Evolutionary conservation across 1,284 basidiomycete genomes (phyloP).

Genomic region (Apiotrichum laibachii): DNA sequence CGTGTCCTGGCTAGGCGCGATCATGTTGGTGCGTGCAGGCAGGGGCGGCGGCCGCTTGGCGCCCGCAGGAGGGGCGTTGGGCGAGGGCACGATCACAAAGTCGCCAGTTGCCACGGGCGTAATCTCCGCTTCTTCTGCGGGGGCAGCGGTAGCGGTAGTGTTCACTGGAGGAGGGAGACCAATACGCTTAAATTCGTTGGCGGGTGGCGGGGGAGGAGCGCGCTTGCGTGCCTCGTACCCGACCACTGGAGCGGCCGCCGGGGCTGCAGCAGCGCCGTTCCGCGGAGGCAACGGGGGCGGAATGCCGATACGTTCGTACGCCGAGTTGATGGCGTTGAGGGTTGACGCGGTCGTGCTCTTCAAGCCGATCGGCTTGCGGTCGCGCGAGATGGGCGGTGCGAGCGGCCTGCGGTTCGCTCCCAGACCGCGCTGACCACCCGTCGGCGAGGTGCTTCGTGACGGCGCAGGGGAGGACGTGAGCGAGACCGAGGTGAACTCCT

Average conservation of each 20-base stretch:
- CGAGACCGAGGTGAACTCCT: slow-evolving; percentile 21
- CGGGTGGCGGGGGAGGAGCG: slow-evolving; percentile 15
- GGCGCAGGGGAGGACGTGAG: slow-evolving; percentile 8
- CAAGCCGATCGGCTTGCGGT: slow-evolving; percentile 9
- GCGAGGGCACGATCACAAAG: slow-evolving; percentile 37
- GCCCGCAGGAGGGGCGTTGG: not conserved
- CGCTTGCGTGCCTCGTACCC: slow-evolving; percentile 15
- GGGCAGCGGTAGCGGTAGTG: not conserved
- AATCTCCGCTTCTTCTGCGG: slow-evolving; percentile 13
- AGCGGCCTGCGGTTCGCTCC: slow-evolving; percentile 3
- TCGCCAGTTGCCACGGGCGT: slow-evolving; percentile 43
- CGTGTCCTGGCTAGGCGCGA: not conserved
- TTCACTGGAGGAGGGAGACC: slow-evolving; percentile 8
- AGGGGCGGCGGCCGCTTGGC: slow-evolving; percentile 4
- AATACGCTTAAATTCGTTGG: slow-evolving; percentile 16
- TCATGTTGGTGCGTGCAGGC: not conserved
- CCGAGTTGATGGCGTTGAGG: slow-evolving; percentile 7
- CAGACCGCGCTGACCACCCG: too few species aligned
- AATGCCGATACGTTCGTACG: slow-evolving; percentile 14
- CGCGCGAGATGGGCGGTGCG: slow-evolving; percentile 16
- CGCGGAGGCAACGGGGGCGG: slow-evolving; percentile 21
- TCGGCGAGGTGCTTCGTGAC: not conserved
- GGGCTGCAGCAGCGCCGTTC: slow-evolving; percentile 2
- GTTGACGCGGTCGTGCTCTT: not conserved
- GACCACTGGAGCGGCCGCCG: not conserved